Percentiles rank a stretch among this genome's conserved stretches.
Evolutionary conservation across 352 stramenopile genomes (phyloP).

Genomic region (Peronospora destructor): DNA sequence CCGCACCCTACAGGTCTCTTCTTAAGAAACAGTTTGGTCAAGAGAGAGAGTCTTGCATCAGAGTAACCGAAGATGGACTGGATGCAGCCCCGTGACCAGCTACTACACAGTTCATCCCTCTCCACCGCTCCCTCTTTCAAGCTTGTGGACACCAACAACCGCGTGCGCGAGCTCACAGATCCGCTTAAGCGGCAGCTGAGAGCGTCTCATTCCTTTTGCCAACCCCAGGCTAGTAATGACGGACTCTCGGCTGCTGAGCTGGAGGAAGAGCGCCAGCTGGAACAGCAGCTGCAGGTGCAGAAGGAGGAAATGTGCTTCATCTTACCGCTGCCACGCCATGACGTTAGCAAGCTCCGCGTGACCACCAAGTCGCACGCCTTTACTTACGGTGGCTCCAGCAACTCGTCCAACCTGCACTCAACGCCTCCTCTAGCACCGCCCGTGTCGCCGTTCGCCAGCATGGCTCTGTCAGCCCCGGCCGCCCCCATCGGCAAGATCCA

Average conservation of each 20-base stretch:
- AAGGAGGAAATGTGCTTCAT: conserved; percentile 78
- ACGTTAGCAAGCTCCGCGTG: conserved; percentile 17
- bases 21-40: not conserved
- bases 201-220: conserved; percentile 14
- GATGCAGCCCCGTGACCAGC: conserved; percentile 45
- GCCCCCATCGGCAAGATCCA: conserved; percentile 41
- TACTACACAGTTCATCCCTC: conserved; percentile 28
- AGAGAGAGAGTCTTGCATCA: conserved; percentile 1
- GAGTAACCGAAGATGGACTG: conserved; percentile 35
- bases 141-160: conserved; percentile 67
- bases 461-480: conserved; percentile 60
- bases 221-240: conserved; percentile 31
- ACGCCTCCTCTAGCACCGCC: conserved; percentile 52
- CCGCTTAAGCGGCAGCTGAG: conserved; percentile 29
- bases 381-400: conserved; percentile 51
- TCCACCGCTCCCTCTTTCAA: conserved; percentile 45
- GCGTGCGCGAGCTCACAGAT: conserved; percentile 60
- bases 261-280: conserved; percentile 58
- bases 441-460: conserved; percentile 60
- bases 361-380: conserved; percentile 39
- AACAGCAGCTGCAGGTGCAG: conserved; percentile 67
- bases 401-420: conserved; percentile 33
- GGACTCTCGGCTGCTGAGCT: conserved; percentile 43
- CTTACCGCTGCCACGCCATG: conserved; percentile 38
- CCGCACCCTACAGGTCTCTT: conserved; percentile 10